A percentile compares a stretch with the other conserved stretches of the same genome.
Conservation (phyloP, 1,139 yeast genomes). For the Pichia inconspicua region DNA sequence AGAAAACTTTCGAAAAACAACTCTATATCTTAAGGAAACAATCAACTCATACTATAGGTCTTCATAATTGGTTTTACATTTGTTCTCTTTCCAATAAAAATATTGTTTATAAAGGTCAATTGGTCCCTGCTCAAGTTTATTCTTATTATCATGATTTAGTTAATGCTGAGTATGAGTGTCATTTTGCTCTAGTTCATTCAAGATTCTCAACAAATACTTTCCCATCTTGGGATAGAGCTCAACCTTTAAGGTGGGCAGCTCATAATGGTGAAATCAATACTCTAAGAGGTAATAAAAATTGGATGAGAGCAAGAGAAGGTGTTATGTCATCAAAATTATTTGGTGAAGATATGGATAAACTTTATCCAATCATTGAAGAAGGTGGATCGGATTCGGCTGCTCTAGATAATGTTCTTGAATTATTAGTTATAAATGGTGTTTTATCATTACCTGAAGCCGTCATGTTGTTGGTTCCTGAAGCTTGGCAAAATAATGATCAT, state of each 20-base stretch:
- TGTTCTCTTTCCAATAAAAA: constrained; percentile 85
- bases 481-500: constrained; percentile 83
- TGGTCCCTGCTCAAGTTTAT: constrained; percentile 94
- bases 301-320: constrained; percentile 99
- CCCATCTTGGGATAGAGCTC: constrained; percentile 99
- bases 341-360: constrained; percentile 84
- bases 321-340: constrained; percentile 81
- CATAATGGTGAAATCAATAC: constrained; percentile 99
- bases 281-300: constrained; percentile 92
- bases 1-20: constrained; percentile 70
- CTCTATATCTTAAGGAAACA: constrained; percentile 83
- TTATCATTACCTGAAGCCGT: constrained; percentile 93
- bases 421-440: constrained; percentile 85
- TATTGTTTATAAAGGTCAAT: constrained; percentile 95
- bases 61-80: constrained; percentile 95
- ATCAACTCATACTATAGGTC: constrained; percentile 82
- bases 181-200: constrained; percentile 93
- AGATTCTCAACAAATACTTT: constrained; percentile 96
- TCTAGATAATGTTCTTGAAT: constrained; percentile 88
- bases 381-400: constrained; percentile 99
- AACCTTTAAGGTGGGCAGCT: constrained; percentile 94
- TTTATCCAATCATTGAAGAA: constrained; percentile 93
- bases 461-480: constrained; percentile 96
- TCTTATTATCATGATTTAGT: constrained; percentile 88
- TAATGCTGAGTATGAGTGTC: constrained; percentile 89